Evolutionary conservation across 352 stramenopile species (phyloP).

Genomic region (Pythium phragmitis): DNA sequence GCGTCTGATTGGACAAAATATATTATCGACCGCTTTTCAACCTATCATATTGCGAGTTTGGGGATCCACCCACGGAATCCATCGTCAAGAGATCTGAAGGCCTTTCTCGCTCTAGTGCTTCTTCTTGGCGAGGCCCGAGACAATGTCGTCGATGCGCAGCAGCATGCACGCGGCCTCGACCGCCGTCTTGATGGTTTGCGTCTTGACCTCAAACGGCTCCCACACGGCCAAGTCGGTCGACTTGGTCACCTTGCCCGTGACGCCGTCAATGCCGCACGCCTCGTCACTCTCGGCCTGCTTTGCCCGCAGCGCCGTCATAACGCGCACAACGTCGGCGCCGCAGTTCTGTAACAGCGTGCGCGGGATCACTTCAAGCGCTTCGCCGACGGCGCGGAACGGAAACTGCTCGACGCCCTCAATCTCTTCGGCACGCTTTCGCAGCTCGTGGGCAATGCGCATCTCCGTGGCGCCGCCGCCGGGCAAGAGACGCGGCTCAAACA

Average conservation of each 20-base stretch:
- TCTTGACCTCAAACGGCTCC: conserved; percentile 99
- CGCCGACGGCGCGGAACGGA: conserved; percentile 96
- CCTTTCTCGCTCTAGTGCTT: conserved; percentile 56
- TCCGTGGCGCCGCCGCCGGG: conserved; percentile 96
- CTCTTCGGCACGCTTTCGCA: conserved; percentile 89
- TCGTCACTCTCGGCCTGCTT: conserved; percentile 89
- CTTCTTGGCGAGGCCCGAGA: conserved; percentile 98
- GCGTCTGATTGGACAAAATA: conserved; percentile 47
- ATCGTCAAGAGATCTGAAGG: not conserved
- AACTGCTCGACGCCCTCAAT: conserved; percentile 97
- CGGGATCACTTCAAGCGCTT: conserved; percentile 99
- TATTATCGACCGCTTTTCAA: conserved; percentile 56
- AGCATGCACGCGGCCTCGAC: conserved; percentile 98
- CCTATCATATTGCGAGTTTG: conserved; percentile 23
- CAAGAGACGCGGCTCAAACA: conserved; percentile 97
- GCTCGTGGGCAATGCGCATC: conserved; percentile 96
- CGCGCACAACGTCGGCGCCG: conserved; percentile 97
- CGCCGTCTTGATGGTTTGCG: conserved; percentile 99
- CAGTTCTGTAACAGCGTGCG: conserved; percentile 99
- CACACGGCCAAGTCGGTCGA: conserved; percentile 97
- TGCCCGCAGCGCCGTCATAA: conserved; percentile 96
- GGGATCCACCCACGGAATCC: not conserved
- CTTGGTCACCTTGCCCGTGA: conserved; percentile 90
- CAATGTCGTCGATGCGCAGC: conserved; percentile 99
- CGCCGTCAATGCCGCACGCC: conserved; percentile 76